Evolutionary conservation across 805 yeast genomes (phyloP).

Genomic region (Suhomyces vadensis): DNA sequence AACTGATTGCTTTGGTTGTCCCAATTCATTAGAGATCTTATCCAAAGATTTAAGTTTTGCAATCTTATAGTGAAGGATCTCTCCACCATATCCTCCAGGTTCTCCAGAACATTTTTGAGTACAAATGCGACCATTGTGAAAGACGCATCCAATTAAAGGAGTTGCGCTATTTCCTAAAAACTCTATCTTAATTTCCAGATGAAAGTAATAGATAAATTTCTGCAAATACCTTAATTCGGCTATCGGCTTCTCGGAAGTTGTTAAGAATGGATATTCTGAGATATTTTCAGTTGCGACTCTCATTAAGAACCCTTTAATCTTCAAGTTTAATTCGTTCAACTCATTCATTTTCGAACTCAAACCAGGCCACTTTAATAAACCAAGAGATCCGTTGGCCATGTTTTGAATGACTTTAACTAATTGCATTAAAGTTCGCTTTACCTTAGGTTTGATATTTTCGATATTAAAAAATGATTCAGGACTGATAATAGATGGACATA

Average conservation of each 20-base stretch:
- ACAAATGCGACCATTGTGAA: not conserved
- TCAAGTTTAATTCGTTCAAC: slow-evolving; percentile 27
- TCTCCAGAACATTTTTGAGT: not conserved
- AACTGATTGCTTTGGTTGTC: slow-evolving; percentile 58
- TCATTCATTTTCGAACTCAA: slow-evolving; percentile 44
- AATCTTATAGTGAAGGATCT: slow-evolving; percentile 23
- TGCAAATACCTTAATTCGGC: slow-evolving; percentile 43
- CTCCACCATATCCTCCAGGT: slow-evolving; percentile 5
- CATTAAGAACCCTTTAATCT: slow-evolving; percentile 30
- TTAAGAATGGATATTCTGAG: slow-evolving; percentile 12
- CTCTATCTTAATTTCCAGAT: slow-evolving; percentile 27
- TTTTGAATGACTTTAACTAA: slow-evolving; percentile 83
- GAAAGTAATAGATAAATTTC: slow-evolving; percentile 39
- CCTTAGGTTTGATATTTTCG: slow-evolving; percentile 29
- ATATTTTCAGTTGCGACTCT: slow-evolving; percentile 21
- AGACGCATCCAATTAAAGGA: not conserved
- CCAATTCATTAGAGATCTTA: slow-evolving; percentile 46
- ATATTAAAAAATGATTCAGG: slow-evolving; percentile 62
- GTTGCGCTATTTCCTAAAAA: not conserved
- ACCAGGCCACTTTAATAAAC: slow-evolving; percentile 64
- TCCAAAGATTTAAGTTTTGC: slow-evolving; percentile 45
- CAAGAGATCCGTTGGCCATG: slow-evolving; percentile 79
- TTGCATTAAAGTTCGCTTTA: slow-evolving; percentile 69
- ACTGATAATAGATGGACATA: slow-evolving; percentile 87
- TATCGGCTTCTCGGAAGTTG: slow-evolving; percentile 23